Conservation (phyloP, 2,329 filamentous ascomycete genomes). For the Orbilia blumenaviensis region DNA sequence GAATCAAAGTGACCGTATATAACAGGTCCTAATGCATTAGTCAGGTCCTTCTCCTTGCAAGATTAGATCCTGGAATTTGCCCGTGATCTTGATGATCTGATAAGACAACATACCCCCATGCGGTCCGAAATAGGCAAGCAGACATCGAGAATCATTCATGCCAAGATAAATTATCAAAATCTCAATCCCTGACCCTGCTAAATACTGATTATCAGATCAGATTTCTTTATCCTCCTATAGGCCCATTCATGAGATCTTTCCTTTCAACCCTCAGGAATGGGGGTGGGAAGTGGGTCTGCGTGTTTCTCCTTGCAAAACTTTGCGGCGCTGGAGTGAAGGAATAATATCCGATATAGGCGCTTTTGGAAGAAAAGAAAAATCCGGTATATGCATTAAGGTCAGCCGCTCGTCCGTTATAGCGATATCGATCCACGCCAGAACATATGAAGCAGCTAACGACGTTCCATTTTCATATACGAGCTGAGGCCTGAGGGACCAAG, state of each 20-base stretch:
- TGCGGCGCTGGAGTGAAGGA: not conserved
- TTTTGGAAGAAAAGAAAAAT: not conserved
- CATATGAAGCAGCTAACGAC: conserved; percentile 30
- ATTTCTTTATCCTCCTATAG: conserved; percentile 1
- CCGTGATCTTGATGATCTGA: conserved; percentile 1
- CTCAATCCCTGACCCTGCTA: not conserved
- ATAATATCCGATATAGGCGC: conserved; percentile 12
- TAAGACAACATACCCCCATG: not conserved
- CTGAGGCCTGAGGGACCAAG: not conserved
- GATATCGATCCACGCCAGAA: conserved; percentile 33
- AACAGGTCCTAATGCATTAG: not conserved
- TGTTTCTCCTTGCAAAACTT: not conserved
- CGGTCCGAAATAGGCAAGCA: not conserved
- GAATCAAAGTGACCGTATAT: not conserved
- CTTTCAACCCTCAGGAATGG: conserved; percentile 1
- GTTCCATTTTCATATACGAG: not conserved
- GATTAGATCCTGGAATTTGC: not conserved
- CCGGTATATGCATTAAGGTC: not conserved
- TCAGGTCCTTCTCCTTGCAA: not conserved
- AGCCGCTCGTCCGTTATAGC: conserved; percentile 33
- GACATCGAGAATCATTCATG: not conserved
- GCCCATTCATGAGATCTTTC: not conserved
- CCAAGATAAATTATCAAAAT: conserved; percentile 7
- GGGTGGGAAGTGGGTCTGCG: conserved; percentile 28
- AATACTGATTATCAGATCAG: conserved; percentile 22